phyloP scores from a whole-genome alignment of 257 asterid genomes.

The Solanum chiquidenum region DNA sequence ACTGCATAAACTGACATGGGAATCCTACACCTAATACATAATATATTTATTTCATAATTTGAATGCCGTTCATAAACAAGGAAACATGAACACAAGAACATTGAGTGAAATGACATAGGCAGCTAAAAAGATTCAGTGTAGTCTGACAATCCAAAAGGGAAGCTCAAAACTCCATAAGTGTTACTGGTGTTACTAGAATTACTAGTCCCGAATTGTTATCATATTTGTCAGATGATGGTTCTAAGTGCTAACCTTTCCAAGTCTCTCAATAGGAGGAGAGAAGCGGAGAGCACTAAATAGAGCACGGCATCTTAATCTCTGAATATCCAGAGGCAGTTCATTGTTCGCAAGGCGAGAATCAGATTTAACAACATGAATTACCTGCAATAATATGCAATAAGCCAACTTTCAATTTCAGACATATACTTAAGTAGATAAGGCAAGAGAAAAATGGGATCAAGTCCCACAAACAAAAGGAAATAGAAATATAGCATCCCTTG shows the following conservation, averaged over 20 bases:
- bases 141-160: background rate
- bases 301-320: slow-evolving; percentile 94
- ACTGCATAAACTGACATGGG: background rate
- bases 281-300: slow-evolving; percentile 76
- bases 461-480: background rate
- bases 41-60: background rate
- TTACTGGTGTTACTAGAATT: background rate
- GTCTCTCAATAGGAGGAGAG: slow-evolving; percentile 63
- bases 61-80: background rate
- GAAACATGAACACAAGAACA: background rate
- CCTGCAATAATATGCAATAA: slow-evolving; percentile 31
- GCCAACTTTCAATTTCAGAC: background rate
- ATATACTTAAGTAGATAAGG: background rate
- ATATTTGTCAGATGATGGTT: slow-evolving; percentile 2
- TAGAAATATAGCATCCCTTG: background rate
- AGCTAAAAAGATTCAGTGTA: background rate
- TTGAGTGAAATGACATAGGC: background rate
- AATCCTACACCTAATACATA: background rate
- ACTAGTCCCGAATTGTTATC: background rate
- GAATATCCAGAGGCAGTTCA: slow-evolving; percentile 88
- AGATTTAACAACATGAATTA: slow-evolving; percentile 86
- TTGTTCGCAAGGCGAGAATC: slow-evolving; percentile 97
- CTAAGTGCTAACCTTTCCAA: slow-evolving; percentile 77
- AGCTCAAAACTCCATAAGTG: background rate
- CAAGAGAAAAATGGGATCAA: background rate